phyloP scores from a whole-genome alignment of 2,329 filamentous ascomycete genomes.

The Hymenoscyphus fraxineus region DNA sequence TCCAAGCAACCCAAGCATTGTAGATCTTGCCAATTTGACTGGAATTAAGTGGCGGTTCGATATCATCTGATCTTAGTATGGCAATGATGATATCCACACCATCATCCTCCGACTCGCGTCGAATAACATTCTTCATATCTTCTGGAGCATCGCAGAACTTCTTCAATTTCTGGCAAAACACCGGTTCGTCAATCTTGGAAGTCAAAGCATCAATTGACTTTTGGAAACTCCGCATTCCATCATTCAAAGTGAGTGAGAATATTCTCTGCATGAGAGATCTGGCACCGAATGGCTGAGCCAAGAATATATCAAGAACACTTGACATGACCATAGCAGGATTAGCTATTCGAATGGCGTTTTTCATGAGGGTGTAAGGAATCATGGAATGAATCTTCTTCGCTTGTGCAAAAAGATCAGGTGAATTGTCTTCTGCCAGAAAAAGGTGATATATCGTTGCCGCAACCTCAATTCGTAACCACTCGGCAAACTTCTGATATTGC shows the following conservation, averaged over 20 bases:
- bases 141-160: constrained; percentile 74
- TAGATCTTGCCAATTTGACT: constrained; percentile 81
- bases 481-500: constrained; percentile 96
- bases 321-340: constrained; percentile 97
- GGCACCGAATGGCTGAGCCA: constrained; percentile 90
- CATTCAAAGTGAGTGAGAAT: constrained; percentile 84
- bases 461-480: constrained; percentile 96
- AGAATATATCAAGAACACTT: constrained; percentile 88
- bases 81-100: constrained; percentile 81
- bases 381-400: constrained; percentile 91
- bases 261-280: constrained; percentile 91
- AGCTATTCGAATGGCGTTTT: constrained; percentile 94
- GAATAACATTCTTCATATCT: constrained; percentile 67
- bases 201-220: constrained; percentile 77
- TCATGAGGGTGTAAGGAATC: constrained; percentile 87
- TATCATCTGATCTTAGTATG: constrained; percentile 73
- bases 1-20: constrained; percentile 96
- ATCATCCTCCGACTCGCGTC: constrained; percentile 68
- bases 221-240: constrained; percentile 84
- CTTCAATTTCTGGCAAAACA: constrained; percentile 77
- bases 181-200: constrained; percentile 73
- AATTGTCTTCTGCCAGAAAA: constrained; percentile 97
- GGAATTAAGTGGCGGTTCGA: constrained; percentile 66
- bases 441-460: constrained; percentile 95
- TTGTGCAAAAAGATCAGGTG: constrained; percentile 91